Conservation (phyloP, 129 eudicot genomes). For the Deinandra increscens region DNA sequence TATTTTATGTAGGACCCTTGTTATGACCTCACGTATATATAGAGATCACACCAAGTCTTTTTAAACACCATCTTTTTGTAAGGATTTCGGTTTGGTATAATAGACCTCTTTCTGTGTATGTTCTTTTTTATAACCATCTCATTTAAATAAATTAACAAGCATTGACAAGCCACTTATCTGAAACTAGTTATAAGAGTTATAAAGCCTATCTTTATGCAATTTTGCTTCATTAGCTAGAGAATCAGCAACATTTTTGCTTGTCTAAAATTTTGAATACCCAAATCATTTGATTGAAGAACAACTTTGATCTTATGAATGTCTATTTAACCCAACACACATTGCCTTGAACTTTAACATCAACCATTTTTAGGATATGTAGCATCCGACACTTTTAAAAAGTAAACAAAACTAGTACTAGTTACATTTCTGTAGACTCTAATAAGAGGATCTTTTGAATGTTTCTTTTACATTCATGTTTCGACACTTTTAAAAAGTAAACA, state of each 20-base stretch:
- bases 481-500: not conserved
- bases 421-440: not conserved
- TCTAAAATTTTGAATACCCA: not conserved
- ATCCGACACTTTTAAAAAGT: not conserved
- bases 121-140: not conserved
- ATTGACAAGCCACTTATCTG: not conserved
- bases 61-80: not conserved
- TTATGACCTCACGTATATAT: not conserved
- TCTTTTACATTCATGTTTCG: not conserved
- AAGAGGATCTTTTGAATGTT: not conserved
- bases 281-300: not conserved
- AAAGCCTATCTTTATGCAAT: not conserved
- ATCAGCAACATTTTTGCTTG: not conserved
- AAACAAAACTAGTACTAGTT: not conserved
- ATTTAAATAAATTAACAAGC: not conserved
- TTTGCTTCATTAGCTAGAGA: not conserved
- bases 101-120: not conserved
- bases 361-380: not conserved
- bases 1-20: constrained; percentile 3
- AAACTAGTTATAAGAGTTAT: not conserved
- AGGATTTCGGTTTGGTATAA: constrained; percentile 7
- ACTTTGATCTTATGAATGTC: constrained; percentile 11
- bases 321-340: not conserved
- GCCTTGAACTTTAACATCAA: not conserved
- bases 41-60: constrained; percentile 2